phyloP scores from a whole-genome alignment of 2,329 filamentous ascomycete genomes.

The Ophiostoma sp. region DNA sequence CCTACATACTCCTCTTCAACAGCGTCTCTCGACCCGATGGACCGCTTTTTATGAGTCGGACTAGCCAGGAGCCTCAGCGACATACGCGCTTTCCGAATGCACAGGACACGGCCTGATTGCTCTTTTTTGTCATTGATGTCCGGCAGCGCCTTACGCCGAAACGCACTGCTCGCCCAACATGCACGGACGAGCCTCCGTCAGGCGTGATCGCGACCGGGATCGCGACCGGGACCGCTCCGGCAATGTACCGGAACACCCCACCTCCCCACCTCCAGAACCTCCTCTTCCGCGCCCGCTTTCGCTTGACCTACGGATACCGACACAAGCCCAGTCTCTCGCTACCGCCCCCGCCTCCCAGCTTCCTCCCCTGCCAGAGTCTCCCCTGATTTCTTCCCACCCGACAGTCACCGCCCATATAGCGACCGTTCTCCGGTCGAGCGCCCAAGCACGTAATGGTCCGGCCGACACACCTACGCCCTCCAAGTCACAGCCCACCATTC shows the following conservation, averaged over 20 bases:
- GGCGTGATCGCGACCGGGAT: slow-evolving; percentile 26
- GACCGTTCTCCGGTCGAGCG: slow-evolving; percentile 28
- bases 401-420: slow-evolving; percentile 28
- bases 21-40: slow-evolving; percentile 15
- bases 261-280: slow-evolving; percentile 15
- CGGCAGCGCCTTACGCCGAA: background rate
- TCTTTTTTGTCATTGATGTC: background rate
- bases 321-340: background rate
- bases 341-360: slow-evolving; percentile 21
- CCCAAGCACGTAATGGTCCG: background rate
- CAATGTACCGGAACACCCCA: slow-evolving; percentile 9
- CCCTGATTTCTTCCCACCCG: slow-evolving; percentile 25
- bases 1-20: background rate
- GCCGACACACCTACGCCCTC: background rate
- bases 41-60: slow-evolving; percentile 15
- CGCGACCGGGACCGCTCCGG: slow-evolving; percentile 23
- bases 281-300: slow-evolving; percentile 22
- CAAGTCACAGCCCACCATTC: slow-evolving; percentile 45
- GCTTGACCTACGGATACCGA: slow-evolving; percentile 23
- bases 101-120: background rate
- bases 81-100: slow-evolving; percentile 6
- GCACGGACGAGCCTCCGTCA: slow-evolving; percentile 30
- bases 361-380: slow-evolving; percentile 30
- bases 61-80: slow-evolving; percentile 14
- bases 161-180: slow-evolving; percentile 26